These are phyloP conservation scores for Cordyceps farinosa DNA, from an alignment of 2,329 filamentous ascomycete genomes.

Conservation along the genomic window DNA sequence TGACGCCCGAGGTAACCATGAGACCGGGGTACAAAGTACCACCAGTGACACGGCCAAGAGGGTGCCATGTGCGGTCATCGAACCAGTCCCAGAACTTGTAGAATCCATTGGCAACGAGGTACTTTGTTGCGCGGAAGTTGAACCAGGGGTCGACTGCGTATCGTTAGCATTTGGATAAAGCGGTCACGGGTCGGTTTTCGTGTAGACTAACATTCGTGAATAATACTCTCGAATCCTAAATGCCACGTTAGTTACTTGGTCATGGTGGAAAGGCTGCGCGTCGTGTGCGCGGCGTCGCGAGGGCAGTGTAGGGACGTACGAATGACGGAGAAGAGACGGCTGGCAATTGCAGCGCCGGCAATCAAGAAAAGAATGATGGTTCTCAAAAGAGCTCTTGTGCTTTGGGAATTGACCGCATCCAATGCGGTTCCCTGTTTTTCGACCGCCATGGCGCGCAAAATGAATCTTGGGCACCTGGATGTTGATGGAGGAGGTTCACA, in stretches of 20 bases:
- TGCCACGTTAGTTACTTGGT: constrained; percentile 30
- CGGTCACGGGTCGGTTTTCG: constrained; percentile 19
- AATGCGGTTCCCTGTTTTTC: constrained; percentile 49
- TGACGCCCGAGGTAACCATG: constrained; percentile 97
- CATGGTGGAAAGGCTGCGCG: background rate
- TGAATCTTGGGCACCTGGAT: constrained; percentile 25
- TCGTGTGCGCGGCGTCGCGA: background rate
- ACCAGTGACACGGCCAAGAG: constrained; percentile 94
- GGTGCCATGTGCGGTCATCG: constrained; percentile 99
- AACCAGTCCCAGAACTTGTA: constrained; percentile 99
- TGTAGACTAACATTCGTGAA: constrained; percentile 86
- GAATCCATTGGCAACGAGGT: constrained; percentile 94
- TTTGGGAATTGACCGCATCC: constrained; percentile 75
- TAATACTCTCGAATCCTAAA: constrained; percentile 93
- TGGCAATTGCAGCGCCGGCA: constrained; percentile 85
- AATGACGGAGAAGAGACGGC: constrained; percentile 96
- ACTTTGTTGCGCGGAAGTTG: constrained; percentile 98
- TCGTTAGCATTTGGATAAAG: constrained; percentile 25
- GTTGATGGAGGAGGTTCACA: constrained; percentile 30
- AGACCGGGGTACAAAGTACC: constrained; percentile 97
- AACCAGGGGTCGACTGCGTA: constrained; percentile 94
- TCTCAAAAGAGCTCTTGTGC: constrained; percentile 78
- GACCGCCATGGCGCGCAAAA: constrained; percentile 43
- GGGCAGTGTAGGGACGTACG: constrained; percentile 55
- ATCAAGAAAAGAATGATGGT: constrained; percentile 89